Conservation (phyloP, 345 rosid genomes). For the Eucalyptus paniculata region DNA sequence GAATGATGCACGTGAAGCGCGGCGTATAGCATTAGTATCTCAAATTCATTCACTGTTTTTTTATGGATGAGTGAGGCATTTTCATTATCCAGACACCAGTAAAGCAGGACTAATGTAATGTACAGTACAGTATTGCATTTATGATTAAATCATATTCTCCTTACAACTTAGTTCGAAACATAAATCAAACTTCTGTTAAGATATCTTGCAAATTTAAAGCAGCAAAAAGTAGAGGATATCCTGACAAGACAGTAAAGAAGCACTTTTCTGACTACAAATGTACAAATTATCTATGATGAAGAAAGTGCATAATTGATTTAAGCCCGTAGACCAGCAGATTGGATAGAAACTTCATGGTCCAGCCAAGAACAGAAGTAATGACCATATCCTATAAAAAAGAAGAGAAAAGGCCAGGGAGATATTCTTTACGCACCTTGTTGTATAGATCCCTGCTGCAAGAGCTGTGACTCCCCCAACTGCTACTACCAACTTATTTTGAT, state of each 20-base stretch:
- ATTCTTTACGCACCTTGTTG: slow-evolving; percentile 55
- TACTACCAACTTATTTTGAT: slow-evolving; percentile 89
- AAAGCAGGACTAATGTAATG: background rate
- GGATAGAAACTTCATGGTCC: background rate
- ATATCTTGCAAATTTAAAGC: background rate
- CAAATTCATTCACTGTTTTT: background rate
- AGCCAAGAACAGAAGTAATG: background rate
- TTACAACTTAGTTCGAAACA: background rate
- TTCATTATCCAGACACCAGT: background rate
- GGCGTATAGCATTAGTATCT: background rate
- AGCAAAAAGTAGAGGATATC: background rate
- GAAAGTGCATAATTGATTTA: background rate
- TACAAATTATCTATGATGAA: background rate
- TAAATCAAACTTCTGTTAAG: background rate
- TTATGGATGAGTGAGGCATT: background rate
- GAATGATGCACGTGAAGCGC: background rate
- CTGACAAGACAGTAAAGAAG: background rate
- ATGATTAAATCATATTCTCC: background rate
- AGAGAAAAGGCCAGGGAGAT: background rate
- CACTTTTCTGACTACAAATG: background rate
- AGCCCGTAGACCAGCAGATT: background rate
- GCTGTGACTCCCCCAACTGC: slow-evolving; percentile 97
- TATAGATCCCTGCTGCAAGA: slow-evolving; percentile 95
- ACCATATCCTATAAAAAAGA: background rate
- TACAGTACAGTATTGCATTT: background rate